Percentiles rank a stretch among this genome's conserved stretches.
Evolutionary conservation across 164 flowering plant species (phyloP).

Genomic region (Protea cynaroides): DNA sequence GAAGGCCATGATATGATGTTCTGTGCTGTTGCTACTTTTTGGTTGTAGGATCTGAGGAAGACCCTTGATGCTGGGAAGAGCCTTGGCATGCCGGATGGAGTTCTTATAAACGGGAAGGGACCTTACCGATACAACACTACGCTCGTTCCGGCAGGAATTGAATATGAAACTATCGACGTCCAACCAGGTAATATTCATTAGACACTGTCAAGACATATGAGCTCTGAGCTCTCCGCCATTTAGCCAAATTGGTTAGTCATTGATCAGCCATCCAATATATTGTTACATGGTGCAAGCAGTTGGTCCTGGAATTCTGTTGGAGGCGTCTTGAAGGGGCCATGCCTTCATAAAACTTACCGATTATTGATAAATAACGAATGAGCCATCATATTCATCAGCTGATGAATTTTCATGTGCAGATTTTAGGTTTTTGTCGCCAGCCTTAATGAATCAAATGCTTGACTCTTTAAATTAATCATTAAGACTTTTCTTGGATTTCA

Average conservation of each 20-base stretch:
- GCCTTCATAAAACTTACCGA: no score
- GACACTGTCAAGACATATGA: not conserved
- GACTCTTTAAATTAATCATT: no score
- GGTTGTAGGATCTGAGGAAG: conserved; percentile 34
- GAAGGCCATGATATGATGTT: not conserved
- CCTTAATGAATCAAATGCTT: no score
- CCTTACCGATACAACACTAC: conserved; percentile 57
- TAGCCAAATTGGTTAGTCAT: not conserved
- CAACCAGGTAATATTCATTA: conserved; percentile 48
- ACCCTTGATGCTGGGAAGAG: conserved; percentile 47
- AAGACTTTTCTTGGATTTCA: no score
- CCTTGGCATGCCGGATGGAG: conserved; percentile 74
- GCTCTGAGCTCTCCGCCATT: not conserved
- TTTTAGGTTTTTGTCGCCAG: no score
- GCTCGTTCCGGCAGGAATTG: conserved; percentile 62
- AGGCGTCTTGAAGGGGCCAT: not conserved
- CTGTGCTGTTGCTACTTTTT: not conserved
- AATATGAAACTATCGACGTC: conserved; percentile 48
- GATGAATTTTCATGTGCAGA: no score
- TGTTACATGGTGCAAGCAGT: not conserved
- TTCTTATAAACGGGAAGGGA: conserved; percentile 72
- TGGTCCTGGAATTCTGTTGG: not conserved
- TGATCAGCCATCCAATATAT: not conserved
- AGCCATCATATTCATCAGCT: no score
- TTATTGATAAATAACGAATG: no score